Base-by-base conservation (phyloP, 2,329 filamentous ascomycete genomes). In the Aspergillus felis region DNA sequence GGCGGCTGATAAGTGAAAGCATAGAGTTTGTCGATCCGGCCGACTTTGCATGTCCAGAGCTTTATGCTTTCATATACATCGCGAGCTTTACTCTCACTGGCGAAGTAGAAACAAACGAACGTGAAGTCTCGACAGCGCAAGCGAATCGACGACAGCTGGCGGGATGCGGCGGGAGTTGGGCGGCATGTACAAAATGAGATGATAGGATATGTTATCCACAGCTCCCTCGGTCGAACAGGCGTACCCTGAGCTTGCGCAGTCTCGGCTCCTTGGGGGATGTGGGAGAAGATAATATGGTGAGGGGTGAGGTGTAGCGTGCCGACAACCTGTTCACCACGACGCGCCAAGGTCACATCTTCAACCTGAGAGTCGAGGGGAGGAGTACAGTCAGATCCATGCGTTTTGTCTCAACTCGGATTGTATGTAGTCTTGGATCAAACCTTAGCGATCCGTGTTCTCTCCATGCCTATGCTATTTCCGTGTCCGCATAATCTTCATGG, bases 201-300 rank as follows among this genome's bases (percentile, higher is more conserved):
- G 76, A 97, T 92, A 25, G 93, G 92, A 74, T 92, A 99, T 17
- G 94, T 92, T 55, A 97, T 91, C 90, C 93, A 99, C 70, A 90
- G 85, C 75, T 96, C 90, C 71, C 87, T 82, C 24, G 83, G 79
- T 62, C 78, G 79, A 56, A 73, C 71, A n/a, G 65, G 58, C n/a
- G 68, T 60, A 24, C 76, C 75, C 51, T 79, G 74, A 49, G 74
- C 70, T 59, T 74, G 68, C 50, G 73, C 71, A 60, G 71, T 67
- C 59, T 74, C 71, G 41, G 75, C 69, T 57, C 61, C 55, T 64
- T 74, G 73, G 54, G 82, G 82, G 12, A 77, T 73, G 71, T 84
- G 83, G 62, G 79, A 83, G 76, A 87, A 87, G 66, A 87, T 85
- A 54, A 88, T 76, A 69, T 88, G 85, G 74, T 87, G 83, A 69